Percentiles rank a stretch among this genome's conserved stretches.
phyloP scores from a whole-genome alignment of 306 rosid species.

The Senna tora region DNA sequence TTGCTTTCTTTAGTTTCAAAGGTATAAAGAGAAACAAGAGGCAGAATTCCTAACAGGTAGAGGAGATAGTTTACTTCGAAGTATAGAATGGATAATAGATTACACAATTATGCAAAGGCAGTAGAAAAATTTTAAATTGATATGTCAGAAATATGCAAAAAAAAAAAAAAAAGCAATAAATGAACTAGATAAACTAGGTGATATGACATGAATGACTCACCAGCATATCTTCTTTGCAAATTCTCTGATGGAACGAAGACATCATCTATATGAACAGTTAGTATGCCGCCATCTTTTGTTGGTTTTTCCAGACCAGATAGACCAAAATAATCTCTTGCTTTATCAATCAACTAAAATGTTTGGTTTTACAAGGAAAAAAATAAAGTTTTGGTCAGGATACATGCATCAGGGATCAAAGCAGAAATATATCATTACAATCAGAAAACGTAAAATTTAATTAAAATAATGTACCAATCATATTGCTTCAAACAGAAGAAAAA shows the following conservation, averaged over 20 bases:
- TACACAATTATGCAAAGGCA: constrained; percentile 4
- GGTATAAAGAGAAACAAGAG: neutral
- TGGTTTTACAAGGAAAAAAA: constrained; percentile 34
- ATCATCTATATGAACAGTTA: constrained; percentile 78
- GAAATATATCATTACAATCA: constrained; percentile 22
- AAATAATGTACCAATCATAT: neutral
- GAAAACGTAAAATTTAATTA: constrained; percentile 27
- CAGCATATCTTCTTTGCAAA: constrained; percentile 71
- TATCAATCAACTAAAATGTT: constrained; percentile 72
- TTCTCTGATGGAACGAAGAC: constrained; percentile 66
- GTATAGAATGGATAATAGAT: constrained; percentile 14
- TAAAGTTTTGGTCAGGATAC: constrained; percentile 12
- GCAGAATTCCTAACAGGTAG: neutral
- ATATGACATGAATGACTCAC: constrained; percentile 54
- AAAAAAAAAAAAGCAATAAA: constrained; percentile 10
- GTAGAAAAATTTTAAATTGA: neutral
- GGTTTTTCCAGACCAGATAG: constrained; percentile 78
- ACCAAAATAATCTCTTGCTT: constrained; percentile 82
- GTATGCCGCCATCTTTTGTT: constrained; percentile 75
- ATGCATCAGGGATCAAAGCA: constrained; percentile 15
- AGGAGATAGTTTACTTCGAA: constrained; percentile 15
- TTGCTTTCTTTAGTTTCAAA: neutral
- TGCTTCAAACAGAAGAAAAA: constrained; percentile 10
- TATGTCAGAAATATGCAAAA: constrained; percentile 11
- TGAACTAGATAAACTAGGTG: constrained; percentile 27